Conservation (phyloP, 345 rosid genomes). For the Corchorus olitorius region DNA sequence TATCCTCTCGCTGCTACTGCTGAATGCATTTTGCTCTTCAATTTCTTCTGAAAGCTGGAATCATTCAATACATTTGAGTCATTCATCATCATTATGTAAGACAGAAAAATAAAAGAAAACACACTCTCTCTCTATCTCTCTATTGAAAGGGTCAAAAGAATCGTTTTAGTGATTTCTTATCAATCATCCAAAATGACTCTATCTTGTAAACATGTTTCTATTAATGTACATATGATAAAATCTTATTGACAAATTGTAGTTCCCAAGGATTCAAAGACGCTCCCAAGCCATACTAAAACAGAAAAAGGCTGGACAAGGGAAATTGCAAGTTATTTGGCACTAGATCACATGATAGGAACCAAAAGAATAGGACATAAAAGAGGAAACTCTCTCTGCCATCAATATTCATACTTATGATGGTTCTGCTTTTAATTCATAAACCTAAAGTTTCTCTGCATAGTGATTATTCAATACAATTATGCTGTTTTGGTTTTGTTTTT, state of each 20-base stretch:
- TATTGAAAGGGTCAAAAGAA: neutral
- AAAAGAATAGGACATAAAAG: neutral
- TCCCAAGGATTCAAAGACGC: neutral
- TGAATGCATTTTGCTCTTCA: slow-evolving; percentile 46
- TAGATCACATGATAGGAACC: neutral
- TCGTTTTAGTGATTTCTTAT: neutral
- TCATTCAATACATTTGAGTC: slow-evolving; percentile 19
- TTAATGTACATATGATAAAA: neutral
- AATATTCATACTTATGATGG: neutral
- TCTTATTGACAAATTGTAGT: neutral
- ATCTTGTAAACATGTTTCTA: neutral
- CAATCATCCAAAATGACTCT: neutral
- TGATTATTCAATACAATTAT: neutral
- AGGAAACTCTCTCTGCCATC: neutral
- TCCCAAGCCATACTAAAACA: neutral
- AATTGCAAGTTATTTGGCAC: neutral
- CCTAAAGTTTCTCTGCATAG: neutral
- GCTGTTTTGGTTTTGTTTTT: neutral
- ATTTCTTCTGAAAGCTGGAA: slow-evolving; percentile 36
- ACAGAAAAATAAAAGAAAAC: neutral
- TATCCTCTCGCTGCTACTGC: slow-evolving; percentile 45
- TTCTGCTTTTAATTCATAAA: neutral
- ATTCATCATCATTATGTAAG: neutral
- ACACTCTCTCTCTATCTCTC: neutral
- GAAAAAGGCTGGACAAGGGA: neutral